A percentile compares a stretch with the other conserved stretches of the same genome.
phyloP scores from a whole-genome alignment of 73 alveolate genomes.

The Diophrys appendiculata region DNA sequence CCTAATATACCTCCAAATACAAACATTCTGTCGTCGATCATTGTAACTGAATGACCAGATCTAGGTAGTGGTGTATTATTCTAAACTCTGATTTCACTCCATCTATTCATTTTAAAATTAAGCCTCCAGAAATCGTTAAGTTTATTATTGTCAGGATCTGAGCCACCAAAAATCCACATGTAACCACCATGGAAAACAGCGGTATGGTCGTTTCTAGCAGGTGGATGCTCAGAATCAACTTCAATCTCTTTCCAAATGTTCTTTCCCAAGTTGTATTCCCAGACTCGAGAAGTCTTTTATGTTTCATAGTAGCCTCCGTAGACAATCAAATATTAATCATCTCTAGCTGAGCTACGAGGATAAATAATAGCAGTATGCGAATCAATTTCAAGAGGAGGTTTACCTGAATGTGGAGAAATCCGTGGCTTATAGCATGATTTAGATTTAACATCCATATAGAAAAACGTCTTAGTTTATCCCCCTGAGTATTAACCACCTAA shows the following conservation, averaged over 20 bases:
- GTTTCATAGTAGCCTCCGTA: conserved; percentile 6
- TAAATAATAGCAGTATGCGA: background rate
- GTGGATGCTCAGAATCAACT: background rate
- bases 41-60: background rate
- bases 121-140: conserved; percentile 19
- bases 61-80: background rate
- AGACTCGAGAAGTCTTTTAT: background rate
- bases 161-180: background rate
- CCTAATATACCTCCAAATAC: conserved; percentile 6
- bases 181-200: background rate
- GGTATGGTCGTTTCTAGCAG: conserved; percentile 4
- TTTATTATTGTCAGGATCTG: conserved; percentile 4
- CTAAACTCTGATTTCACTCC: background rate
- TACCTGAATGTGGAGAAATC: background rate
- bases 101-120: background rate
- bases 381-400: background rate
- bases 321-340: background rate
- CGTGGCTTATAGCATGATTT: background rate
- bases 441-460: background rate
- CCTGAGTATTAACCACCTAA: conserved; percentile 16
- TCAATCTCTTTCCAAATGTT: background rate
- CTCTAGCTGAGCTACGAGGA: background rate
- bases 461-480: background rate
- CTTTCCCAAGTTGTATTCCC: background rate
- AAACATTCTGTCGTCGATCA: background rate